Base-by-base conservation (phyloP, 2,329 filamentous ascomycete genomes). In the Sporothrix pallida region DNA sequence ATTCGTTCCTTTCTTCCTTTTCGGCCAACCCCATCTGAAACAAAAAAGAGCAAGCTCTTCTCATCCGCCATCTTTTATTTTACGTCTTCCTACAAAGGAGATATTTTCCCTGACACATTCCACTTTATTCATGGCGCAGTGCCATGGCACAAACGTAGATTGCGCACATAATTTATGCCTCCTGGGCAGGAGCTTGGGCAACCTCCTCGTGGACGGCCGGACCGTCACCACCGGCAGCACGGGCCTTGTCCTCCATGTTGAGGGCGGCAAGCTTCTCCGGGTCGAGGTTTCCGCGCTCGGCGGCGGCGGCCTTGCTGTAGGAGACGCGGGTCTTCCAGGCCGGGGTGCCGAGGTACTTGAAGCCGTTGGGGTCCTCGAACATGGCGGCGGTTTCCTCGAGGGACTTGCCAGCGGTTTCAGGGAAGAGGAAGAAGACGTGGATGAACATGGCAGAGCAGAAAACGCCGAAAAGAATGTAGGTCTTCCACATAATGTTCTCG, bases 261-360 rank as follows among this genome's bases (percentile, higher is more conserved):
- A 58, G 20, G 7, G 54, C 54, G 4, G 54, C 54, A 20, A 58
- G 20, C 79, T 82, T 82, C 76, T 83, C 81, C 60, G 79, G 77
- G 62, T 79, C 79, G n/a, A 80, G 67, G 73, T 81, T 75, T 75
- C 80, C 80, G 52, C 79, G 80, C 78, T 84, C 83, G 50, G 79
- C 74, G 48, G 76, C 76, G 7, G 80, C 77, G 15, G 80, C 77
- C 65, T 79, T 76, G 42, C 76, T 73, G 73, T 81, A 82, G 50
- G 78, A 77, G 72, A 84, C 83, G 74, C 75, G 78, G 1, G 83
- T 84, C 79, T 81, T 83, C 83, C 83, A 85, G 50, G 83, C 83
- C 5, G 82, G 83, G 3, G 78, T 82, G 62, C 83, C 83, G 44
- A 84, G 79, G 77, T 80, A 81, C 62, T 78, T 80, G 77, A 83